A percentile compares a stretch with the other conserved stretches of the same genome.
Conservation (phyloP, 2,329 filamentous ascomycete species). For the Curvularia eragrostidis region DNA sequence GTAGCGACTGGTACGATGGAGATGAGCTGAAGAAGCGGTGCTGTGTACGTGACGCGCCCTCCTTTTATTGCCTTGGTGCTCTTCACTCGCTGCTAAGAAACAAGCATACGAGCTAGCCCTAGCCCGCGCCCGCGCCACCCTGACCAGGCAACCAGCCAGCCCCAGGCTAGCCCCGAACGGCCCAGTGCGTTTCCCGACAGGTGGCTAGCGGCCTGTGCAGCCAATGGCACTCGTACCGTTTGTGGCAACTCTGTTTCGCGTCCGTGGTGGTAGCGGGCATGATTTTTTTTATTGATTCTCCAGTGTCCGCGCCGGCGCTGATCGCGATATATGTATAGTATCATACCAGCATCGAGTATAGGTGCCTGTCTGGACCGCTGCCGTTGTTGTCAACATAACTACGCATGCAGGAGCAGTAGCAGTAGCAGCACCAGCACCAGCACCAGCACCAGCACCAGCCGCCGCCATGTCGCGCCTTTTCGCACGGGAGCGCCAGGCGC, state of each 20-base stretch:
- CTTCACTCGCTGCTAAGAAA: conserved; percentile 18
- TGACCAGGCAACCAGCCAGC: conserved; percentile 33
- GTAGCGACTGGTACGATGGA: conserved; percentile 22
- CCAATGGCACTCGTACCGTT: conserved; percentile 23
- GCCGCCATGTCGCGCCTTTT: not conserved
- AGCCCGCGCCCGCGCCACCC: conserved; percentile 28
- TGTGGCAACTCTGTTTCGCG: conserved; percentile 14
- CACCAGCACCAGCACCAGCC: too few relatives aligned
- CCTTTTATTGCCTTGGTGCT: conserved; percentile 26
- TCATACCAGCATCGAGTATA: conserved; percentile 1
- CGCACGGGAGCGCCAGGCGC: not conserved
- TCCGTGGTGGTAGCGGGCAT: conserved; percentile 12
- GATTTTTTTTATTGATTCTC: conserved; percentile 19
- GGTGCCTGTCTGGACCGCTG: not conserved
- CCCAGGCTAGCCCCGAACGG: conserved; percentile 10
- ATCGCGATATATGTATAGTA: conserved; percentile 8
- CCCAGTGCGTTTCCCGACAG: not conserved
- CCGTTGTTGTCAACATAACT: too few relatives aligned
- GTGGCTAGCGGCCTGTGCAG: conserved; percentile 12
- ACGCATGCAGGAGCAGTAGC: too few relatives aligned
- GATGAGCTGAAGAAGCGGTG: not conserved
- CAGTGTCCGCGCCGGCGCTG: not conserved
- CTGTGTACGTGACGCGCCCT: conserved; percentile 18
- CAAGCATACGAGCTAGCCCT: conserved; percentile 24
- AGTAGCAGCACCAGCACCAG: too few relatives aligned